Evolutionary conservation across 2,329 filamentous ascomycete species (phyloP).

Genomic region (Claviceps pazoutovae): DNA sequence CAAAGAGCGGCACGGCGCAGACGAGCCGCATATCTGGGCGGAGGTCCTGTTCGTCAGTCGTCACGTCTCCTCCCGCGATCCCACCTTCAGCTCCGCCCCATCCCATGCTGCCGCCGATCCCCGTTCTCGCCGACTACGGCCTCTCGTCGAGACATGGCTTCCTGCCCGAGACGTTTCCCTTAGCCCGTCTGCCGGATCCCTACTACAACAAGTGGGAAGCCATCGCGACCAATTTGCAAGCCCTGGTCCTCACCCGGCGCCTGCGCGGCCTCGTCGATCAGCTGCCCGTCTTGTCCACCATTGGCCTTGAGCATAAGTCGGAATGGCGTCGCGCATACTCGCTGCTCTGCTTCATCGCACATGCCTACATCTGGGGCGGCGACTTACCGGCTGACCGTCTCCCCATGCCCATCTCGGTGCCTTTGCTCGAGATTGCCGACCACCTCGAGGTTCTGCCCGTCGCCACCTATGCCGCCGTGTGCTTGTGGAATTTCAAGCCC

Average conservation of each 20-base stretch:
- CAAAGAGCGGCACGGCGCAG: not conserved
- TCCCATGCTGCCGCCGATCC: conserved; percentile 45
- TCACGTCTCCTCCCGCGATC: not conserved
- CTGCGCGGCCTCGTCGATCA: conserved; percentile 66
- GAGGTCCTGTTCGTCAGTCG: not conserved
- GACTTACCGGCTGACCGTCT: conserved; percentile 66
- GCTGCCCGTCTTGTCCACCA: conserved; percentile 71
- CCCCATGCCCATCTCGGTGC: conserved; percentile 70
- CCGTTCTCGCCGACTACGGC: conserved; percentile 61
- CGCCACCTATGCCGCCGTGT: conserved; percentile 82
- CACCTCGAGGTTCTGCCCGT: conserved; percentile 80
- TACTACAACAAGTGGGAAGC: conserved; percentile 96
- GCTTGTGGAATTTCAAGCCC: conserved; percentile 94
- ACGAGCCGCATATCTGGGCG: not conserved
- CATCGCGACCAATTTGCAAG: conserved; percentile 72
- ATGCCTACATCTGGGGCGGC: conserved; percentile 94
- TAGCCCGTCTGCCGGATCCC: conserved; percentile 67
- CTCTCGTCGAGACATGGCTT: conserved; percentile 72
- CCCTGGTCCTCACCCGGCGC: conserved; percentile 70
- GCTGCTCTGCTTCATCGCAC: conserved; percentile 77
- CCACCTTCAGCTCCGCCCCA: not conserved
- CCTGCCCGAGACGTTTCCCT: conserved; percentile 65
- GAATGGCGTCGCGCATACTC: conserved; percentile 94
- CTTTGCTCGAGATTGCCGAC: conserved; percentile 62
- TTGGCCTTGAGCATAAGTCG: conserved; percentile 64